Conservation (phyloP, 805 yeast genomes). For the Candida taoyuanica region DNA sequence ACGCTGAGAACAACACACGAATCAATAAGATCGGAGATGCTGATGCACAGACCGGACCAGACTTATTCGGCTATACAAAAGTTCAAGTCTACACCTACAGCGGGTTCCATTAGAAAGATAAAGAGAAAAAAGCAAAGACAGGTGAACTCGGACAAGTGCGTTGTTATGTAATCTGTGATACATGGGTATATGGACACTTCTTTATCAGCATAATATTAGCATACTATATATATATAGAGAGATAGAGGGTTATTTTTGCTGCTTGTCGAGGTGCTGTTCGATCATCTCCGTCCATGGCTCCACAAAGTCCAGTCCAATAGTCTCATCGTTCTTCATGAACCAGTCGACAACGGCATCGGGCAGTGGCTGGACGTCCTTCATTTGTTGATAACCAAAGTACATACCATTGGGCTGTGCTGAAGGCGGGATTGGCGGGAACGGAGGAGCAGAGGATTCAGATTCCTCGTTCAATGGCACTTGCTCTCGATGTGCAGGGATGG, state of each 20-base stretch:
- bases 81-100: conserved; percentile 20
- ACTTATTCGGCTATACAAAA: conserved; percentile 16
- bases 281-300: conserved; percentile 81
- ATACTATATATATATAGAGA: no score
- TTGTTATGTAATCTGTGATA: conserved; percentile 14
- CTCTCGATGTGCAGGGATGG: neutral
- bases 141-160: conserved; percentile 14
- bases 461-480: conserved; percentile 1
- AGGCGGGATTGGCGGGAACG: conserved; percentile 10
- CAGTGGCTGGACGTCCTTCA: conserved; percentile 19
- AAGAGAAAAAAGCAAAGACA: conserved; percentile 10
- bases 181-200: neutral
- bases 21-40: conserved; percentile 24
- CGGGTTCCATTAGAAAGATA: conserved; percentile 8
- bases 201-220: no score
- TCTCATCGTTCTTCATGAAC: conserved; percentile 42
- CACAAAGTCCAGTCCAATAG: conserved; percentile 54
- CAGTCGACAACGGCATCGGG: conserved; percentile 42
- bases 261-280: conserved; percentile 49
- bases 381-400: conserved; percentile 23
- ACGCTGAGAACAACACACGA: conserved; percentile 20
- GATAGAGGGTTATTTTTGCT: conserved; percentile 8
- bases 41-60: conserved; percentile 23
- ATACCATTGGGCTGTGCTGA: conserved; percentile 8
- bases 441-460: conserved; percentile 4